A percentile compares a stretch with the other conserved stretches of the same genome.
These are phyloP conservation scores for Xylariaceae sp. DNA, from an alignment of 2,329 filamentous ascomycete genomes.

Conservation along the genomic window DNA sequence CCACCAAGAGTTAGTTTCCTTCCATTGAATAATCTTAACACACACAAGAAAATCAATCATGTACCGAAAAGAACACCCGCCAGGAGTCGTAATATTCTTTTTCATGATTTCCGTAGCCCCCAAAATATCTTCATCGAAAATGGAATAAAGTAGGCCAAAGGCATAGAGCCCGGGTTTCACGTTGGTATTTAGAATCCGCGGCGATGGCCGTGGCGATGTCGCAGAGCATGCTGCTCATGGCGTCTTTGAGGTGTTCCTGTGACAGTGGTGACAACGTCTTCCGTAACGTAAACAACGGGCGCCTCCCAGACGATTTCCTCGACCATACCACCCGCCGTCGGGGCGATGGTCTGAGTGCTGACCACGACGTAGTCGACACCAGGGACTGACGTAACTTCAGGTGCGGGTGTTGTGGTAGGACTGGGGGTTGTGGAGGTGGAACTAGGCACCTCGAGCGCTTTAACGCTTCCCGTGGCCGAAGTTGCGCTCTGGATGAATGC, in stretches of 20 bases:
- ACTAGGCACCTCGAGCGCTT: constrained; percentile 10
- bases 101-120: constrained; percentile 15
- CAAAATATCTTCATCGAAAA: constrained; percentile 28
- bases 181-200: constrained; percentile 10
- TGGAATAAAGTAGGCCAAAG: constrained; percentile 18
- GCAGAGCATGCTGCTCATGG: constrained; percentile 36
- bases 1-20: no score
- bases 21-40: no score
- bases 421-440: constrained; percentile 16
- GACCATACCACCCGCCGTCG: constrained; percentile 46
- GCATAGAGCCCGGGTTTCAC: constrained; percentile 4
- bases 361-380: constrained; percentile 36
- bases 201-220: constrained; percentile 34
- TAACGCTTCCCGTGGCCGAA: constrained; percentile 8
- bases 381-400: constrained; percentile 31
- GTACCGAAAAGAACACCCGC: constrained; percentile 24
- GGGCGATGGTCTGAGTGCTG: constrained; percentile 52
- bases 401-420: constrained; percentile 26
- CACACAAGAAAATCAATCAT: constrained; percentile 22
- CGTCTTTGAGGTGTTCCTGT: constrained; percentile 35
- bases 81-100: constrained; percentile 25
- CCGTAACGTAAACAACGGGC: constrained; percentile 50
- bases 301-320: constrained; percentile 56
- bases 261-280: constrained; percentile 38
- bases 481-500: constrained; percentile 29